Evolutionary conservation across 192 early-diverging fungal species (phyloP).

Genomic region (Rhizoclosmatium sp.): DNA sequence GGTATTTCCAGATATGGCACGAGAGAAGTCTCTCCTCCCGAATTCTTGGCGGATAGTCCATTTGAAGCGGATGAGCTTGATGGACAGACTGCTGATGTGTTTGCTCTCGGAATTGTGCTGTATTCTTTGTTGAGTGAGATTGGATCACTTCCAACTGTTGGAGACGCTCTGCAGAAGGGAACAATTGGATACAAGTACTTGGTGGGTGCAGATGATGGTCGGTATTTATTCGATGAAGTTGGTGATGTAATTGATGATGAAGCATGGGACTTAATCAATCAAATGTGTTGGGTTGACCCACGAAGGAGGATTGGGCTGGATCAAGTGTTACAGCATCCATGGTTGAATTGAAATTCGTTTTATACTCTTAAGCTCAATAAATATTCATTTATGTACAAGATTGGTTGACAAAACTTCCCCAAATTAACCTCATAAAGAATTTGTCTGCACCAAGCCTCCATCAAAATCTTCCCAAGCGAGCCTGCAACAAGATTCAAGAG

Average conservation of each 20-base stretch:
- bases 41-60: slow-evolving; percentile 19
- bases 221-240: slow-evolving; percentile 6
- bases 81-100: slow-evolving; percentile 30
- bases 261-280: slow-evolving; percentile 20
- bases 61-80: background rate
- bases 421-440: too few species aligned
- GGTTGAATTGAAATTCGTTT: slow-evolving; percentile 12
- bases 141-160: slow-evolving; percentile 21
- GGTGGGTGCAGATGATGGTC: background rate
- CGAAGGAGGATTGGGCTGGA: background rate
- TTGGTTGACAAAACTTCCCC: background rate
- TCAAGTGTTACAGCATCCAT: slow-evolving; percentile 17
- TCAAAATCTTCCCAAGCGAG: background rate
- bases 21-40: slow-evolving; percentile 31
- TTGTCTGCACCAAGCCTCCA: too few species aligned
- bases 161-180: background rate
- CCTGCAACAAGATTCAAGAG: background rate
- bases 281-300: slow-evolving; percentile 27
- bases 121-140: slow-evolving; percentile 21
- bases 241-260: background rate
- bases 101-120: slow-evolving; percentile 34
- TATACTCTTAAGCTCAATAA: background rate
- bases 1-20: slow-evolving; percentile 25
- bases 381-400: background rate
- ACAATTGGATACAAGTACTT: background rate